Percentiles rank a stretch among this genome's conserved stretches.
phyloP scores from a whole-genome alignment of 441 rosid genomes.

The Populus tomentosa region DNA sequence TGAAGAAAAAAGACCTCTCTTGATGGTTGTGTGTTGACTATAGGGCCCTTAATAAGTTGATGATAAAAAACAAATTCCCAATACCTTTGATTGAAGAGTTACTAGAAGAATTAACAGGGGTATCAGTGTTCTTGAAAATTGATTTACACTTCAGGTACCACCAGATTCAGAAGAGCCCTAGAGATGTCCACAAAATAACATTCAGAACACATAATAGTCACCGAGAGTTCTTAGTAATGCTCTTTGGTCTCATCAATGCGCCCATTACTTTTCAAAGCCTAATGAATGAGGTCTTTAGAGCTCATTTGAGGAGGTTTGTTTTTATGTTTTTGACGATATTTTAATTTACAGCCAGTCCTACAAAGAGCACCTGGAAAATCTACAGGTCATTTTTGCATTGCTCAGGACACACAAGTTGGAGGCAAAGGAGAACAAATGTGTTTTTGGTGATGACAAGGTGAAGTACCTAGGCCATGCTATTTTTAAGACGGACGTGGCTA shows the following conservation, averaged over 20 bases:
- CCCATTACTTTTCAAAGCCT: background rate
- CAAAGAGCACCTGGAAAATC: background rate
- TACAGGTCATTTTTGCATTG: background rate
- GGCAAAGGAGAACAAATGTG: background rate
- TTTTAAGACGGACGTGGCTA: too few relatives aligned
- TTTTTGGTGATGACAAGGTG: background rate
- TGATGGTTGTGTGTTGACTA: background rate
- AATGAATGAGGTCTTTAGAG: background rate
- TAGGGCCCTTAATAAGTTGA: background rate
- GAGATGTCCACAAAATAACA: background rate
- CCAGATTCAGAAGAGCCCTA: background rate
- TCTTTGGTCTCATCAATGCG: background rate
- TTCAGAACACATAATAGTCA: background rate
- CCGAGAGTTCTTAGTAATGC: background rate
- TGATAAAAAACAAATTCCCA: background rate
- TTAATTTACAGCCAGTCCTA: background rate
- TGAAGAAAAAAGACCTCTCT: background rate
- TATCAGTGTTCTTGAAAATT: background rate
- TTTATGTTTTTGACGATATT: background rate
- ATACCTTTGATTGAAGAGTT: background rate
- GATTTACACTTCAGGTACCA: background rate
- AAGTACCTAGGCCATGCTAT: too few relatives aligned
- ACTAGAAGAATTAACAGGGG: background rate
- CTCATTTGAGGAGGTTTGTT: background rate
- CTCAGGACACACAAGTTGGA: background rate